Conservation (phyloP, 2,329 filamentous ascomycete genomes). For the Neopestalotiopsis sp. region DNA sequence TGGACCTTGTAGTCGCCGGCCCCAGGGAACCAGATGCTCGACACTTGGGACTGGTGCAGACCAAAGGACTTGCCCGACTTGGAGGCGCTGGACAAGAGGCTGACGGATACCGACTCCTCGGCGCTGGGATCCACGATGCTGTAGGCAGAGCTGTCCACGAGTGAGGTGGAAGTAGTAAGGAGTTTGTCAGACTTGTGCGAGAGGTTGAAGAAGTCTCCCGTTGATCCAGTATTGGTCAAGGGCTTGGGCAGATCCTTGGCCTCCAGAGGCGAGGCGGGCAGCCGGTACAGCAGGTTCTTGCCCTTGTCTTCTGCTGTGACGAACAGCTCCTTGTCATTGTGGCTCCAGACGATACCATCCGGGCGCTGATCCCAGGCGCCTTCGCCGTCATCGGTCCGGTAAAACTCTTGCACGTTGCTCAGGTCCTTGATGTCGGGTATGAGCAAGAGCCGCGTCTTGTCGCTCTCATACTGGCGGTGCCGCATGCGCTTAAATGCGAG, state of each 20-base stretch:
- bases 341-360: conserved; percentile 62
- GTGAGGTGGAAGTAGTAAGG: conserved; percentile 70
- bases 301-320: conserved; percentile 77
- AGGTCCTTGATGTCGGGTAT: conserved; percentile 65
- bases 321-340: conserved; percentile 68
- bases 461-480: conserved; percentile 78
- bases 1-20: conserved; percentile 70
- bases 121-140: conserved; percentile 57
- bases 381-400: conserved; percentile 64
- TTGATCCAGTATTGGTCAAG: conserved; percentile 59
- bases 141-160: conserved; percentile 76
- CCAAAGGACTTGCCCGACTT: conserved; percentile 71
- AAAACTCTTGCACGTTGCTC: conserved; percentile 66
- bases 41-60: conserved; percentile 66
- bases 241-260: conserved; percentile 54
- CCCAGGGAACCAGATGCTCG: conserved; percentile 73
- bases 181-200: conserved; percentile 52
- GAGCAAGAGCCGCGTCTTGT: conserved; percentile 73
- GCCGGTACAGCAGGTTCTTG: conserved; percentile 64
- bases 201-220: conserved; percentile 60
- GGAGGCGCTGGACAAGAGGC: conserved; percentile 20
- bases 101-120: conserved; percentile 3
- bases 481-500: conserved; percentile 83
- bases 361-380: conserved; percentile 67
- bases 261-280: conserved; percentile 60